Conservation (phyloP, 1,284 basidiomycete genomes). For the Trichosporon inkin region DNA sequence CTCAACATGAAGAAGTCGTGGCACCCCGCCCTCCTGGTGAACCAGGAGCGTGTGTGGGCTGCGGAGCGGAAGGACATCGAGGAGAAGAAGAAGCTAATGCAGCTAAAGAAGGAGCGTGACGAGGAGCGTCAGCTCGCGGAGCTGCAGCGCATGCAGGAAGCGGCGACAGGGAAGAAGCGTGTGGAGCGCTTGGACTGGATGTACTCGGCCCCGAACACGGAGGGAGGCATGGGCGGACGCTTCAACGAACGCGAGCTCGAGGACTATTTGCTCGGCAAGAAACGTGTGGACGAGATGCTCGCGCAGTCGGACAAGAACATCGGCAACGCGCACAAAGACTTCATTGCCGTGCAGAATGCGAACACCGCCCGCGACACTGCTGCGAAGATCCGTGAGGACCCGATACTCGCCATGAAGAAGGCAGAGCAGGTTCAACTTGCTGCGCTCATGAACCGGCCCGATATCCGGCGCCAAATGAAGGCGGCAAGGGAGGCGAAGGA, state of each 20-base stretch:
- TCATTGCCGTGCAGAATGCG: conserved; percentile 88
- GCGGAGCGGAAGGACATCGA: conserved; percentile 95
- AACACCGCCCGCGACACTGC: conserved; percentile 85
- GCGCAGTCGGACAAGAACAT: conserved; percentile 81
- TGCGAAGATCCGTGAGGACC: conserved; percentile 92
- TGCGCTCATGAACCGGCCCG: conserved; percentile 83
- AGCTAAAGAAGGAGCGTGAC: conserved; percentile 93
- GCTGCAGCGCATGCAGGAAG: conserved; percentile 87
- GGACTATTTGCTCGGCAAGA: conserved; percentile 97
- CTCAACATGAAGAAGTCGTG: conserved; percentile 81
- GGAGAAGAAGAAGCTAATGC: conserved; percentile 96
- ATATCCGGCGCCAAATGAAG: conserved; percentile 75
- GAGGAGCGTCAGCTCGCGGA: conserved; percentile 96
- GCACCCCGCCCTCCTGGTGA: conserved; percentile 93
- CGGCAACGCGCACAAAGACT: conserved; percentile 78
- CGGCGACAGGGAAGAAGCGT: conserved; percentile 88
- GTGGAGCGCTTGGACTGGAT: conserved; percentile 97
- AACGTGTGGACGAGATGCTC: conserved; percentile 91
- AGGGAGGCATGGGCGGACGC: conserved; percentile 59
- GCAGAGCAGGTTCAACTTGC: conserved; percentile 93
- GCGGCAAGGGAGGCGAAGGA: conserved; percentile 65
- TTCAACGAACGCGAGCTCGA: conserved; percentile 75
- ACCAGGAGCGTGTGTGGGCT: conserved; percentile 99
- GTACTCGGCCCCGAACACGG: conserved; percentile 91
- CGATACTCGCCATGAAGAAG: conserved; percentile 91